phyloP scores from a whole-genome alignment of 2,329 filamentous ascomycete species.

The Penicillium sp. region DNA sequence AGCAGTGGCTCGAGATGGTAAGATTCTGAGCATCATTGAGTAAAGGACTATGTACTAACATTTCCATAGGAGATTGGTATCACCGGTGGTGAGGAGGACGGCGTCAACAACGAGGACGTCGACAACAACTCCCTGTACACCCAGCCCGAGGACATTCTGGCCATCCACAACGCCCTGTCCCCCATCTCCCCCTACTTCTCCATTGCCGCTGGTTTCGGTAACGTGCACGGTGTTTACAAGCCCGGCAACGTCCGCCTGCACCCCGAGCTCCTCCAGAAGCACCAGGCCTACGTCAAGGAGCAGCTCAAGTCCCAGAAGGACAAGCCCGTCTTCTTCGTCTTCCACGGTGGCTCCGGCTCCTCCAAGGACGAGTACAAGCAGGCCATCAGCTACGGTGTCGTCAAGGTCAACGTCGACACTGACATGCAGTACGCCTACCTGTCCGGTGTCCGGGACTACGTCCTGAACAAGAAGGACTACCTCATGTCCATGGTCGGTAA shows the following conservation, averaged over 20 bases:
- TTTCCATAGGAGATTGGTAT: slow-evolving; percentile 73
- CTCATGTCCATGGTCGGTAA: slow-evolving; percentile 84
- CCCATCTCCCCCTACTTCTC: slow-evolving; percentile 95
- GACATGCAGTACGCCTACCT: slow-evolving; percentile 97
- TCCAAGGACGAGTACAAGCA: slow-evolving; percentile 86
- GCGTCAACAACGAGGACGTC: slow-evolving; percentile 97
- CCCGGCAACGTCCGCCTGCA: slow-evolving; percentile 95
- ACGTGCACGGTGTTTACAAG: slow-evolving; percentile 99
- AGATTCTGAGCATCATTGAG: slow-evolving; percentile 18
- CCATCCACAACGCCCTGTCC: slow-evolving; percentile 83
- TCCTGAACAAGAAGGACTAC: slow-evolving; percentile 94
- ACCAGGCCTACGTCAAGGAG: slow-evolving; percentile 88
- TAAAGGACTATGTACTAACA: not conserved
- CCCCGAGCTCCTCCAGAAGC: slow-evolving; percentile 93
- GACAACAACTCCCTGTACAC: slow-evolving; percentile 98
- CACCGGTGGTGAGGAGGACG: slow-evolving; percentile 96
- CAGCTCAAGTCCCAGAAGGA: slow-evolving; percentile 70
- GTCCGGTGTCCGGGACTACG: slow-evolving; percentile 88
- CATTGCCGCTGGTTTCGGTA: slow-evolving; percentile 96
- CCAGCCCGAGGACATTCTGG: slow-evolving; percentile 92
- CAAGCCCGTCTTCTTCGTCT: slow-evolving; percentile 98
- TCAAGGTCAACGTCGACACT: slow-evolving; percentile 99
- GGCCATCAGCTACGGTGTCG: slow-evolving; percentile 89
- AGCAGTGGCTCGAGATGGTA: slow-evolving; percentile 99
- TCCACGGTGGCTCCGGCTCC: slow-evolving; percentile 96